phyloP scores from a whole-genome alignment of 495 filamentous ascomycete species.

The Aspergillus ellipticus region DNA sequence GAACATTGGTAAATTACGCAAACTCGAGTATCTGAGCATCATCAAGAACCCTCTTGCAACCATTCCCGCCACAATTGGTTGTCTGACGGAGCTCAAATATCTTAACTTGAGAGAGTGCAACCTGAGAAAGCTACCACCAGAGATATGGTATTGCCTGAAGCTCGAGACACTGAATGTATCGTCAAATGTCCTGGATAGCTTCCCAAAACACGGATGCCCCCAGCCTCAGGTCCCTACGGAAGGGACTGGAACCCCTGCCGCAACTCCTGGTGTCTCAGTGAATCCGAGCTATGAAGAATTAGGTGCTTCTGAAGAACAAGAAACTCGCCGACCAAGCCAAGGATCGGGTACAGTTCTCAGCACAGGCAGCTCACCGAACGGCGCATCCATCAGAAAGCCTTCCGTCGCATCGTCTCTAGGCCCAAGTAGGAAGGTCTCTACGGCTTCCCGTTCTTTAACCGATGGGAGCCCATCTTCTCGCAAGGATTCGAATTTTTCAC shows the following conservation, averaged over 20 bases:
- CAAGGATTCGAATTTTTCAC: conserved; percentile 84
- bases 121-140: conserved; percentile 77
- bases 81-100: conserved; percentile 74
- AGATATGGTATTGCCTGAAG: conserved; percentile 87
- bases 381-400: conserved; percentile 61
- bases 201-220: conserved; percentile 76
- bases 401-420: conserved; percentile 79
- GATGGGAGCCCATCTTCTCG: conserved; percentile 61
- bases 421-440: conserved; percentile 76
- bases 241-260: conserved; percentile 41
- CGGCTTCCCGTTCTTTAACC: conserved; percentile 63
- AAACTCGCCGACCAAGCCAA: conserved; percentile 75
- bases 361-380: conserved; percentile 66
- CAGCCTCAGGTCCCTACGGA: conserved; percentile 56
- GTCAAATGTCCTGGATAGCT: conserved; percentile 83
- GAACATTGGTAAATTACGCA: conserved; percentile 77
- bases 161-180: conserved; percentile 92
- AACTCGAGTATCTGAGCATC: conserved; percentile 87
- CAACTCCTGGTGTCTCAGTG: conserved; percentile 48
- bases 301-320: conserved; percentile 59
- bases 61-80: conserved; percentile 81
- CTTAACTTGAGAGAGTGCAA: conserved; percentile 92
- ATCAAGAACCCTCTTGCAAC: conserved; percentile 82
- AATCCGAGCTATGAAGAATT: conserved; percentile 77
- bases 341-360: conserved; percentile 70